phyloP scores from a whole-genome alignment of 371 early-diverging fungal genomes.

The Chytridium lagenaria region DNA sequence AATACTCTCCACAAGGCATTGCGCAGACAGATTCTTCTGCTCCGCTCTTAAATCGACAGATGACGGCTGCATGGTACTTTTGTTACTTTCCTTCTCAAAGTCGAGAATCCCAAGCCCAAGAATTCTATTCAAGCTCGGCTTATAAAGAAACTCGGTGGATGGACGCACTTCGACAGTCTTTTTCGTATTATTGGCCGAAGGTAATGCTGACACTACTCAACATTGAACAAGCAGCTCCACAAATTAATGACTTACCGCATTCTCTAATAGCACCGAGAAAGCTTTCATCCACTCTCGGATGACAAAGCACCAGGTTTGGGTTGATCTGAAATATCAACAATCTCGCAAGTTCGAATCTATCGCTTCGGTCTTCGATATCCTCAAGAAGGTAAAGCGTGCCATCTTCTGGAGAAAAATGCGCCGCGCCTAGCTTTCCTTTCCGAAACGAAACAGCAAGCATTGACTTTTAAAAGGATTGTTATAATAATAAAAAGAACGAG shows the following conservation, averaged over 20 bases:
- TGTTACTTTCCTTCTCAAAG: neutral
- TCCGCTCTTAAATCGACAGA: constrained; percentile 11
- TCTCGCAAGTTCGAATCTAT: neutral
- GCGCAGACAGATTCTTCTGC: constrained; percentile 51
- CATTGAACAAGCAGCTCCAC: neutral
- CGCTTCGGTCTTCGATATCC: constrained; percentile 18
- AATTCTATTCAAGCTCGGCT: constrained; percentile 55
- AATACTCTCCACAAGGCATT: constrained; percentile 58
- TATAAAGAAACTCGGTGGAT: constrained; percentile 61
- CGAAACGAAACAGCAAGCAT: constrained; percentile 18
- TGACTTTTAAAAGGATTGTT: neutral
- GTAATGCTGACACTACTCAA: constrained; percentile 26
- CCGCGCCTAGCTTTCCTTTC: constrained; percentile 8
- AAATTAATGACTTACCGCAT: neutral
- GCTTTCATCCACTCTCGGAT: constrained; percentile 10
- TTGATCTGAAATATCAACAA: neutral
- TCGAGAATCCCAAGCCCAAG: constrained; percentile 44
- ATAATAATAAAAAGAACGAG: neutral
- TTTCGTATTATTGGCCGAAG: neutral
- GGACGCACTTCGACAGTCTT: constrained; percentile 52
- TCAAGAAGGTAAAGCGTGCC: constrained; percentile 3
- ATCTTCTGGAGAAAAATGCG: neutral
- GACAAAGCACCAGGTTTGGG: neutral
- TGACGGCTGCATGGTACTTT: neutral
- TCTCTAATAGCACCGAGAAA: neutral